Evolutionary conservation across 257 asterid genomes (phyloP), one percentile per base, ranked within the genome.

Genomic region (Solanum etuberosum): DNA sequence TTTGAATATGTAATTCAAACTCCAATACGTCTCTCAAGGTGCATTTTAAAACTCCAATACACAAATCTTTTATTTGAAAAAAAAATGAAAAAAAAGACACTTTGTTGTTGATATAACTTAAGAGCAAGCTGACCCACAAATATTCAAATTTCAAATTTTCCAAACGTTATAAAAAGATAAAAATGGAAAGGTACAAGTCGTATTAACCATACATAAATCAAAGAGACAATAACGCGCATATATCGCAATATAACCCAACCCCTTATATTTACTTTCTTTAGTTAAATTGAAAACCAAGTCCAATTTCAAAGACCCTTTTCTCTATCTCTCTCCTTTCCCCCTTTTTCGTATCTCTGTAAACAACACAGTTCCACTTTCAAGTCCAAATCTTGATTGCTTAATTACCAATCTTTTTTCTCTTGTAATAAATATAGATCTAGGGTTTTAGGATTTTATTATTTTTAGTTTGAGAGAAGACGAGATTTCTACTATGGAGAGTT

Each of bases 401-500:
- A 85, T 85, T 23, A 59, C n/a, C 13, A 35, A 54, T 59, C 74
- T 84, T 25, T 38, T 23, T 32, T 83, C 46, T 34, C 35, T 23
- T 29, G 29, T 7, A 57, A 27, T 11, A 57, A 48, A 32, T 85
- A 27, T 25, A 86, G 87, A 86, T 86, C 87, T 86, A 54, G 83
- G 83, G 54, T 72, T 71, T 31, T 31, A 40, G 29, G 5, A 43
- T 20, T 43, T 25, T 27, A n/a, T 29, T 67, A 4, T 14, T 16
- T 16, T 68, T 68, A 65, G 59, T 51, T 34, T 29, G 35, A 7
- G 23, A 35, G 16, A 74, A 74, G 13, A 31, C 34, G 4, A n/a
- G 16, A 78, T 78, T 8, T 43, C 91, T 96, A 92, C 93, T 4
- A 96, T 96, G 99, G 97, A 91, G 89, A 96, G 98, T 90, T 93